Conservation (phyloP, 2,329 filamentous ascomycete species). For the Tolypocladium paradoxum region DNA sequence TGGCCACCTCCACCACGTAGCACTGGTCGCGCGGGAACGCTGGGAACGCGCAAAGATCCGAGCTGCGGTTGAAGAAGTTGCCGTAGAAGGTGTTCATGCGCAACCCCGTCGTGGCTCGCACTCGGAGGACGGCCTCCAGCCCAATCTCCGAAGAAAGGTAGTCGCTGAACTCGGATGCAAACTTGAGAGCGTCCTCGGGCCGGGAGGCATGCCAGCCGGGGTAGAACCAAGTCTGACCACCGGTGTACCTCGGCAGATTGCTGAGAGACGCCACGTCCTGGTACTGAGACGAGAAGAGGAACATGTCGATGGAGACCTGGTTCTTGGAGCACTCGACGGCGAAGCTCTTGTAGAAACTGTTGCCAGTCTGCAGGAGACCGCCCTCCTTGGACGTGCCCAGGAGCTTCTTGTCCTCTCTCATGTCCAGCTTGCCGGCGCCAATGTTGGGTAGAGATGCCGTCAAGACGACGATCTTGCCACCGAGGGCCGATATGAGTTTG, state of each 20-base stretch:
- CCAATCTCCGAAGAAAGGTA: constrained; percentile 96
- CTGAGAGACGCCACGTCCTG: constrained; percentile 95
- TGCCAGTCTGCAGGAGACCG: constrained; percentile 76
- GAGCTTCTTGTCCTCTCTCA: constrained; percentile 93
- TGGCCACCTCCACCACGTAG: constrained; percentile 96
- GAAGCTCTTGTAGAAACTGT: constrained; percentile 98
- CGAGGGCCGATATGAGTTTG: constrained; percentile 87
- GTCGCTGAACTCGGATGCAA: constrained; percentile 92
- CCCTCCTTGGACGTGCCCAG: constrained; percentile 90
- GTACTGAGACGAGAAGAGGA: constrained; percentile 90
- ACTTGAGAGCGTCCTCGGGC: constrained; percentile 93
- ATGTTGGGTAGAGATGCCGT: constrained; percentile 84
- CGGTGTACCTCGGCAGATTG: constrained; percentile 91
- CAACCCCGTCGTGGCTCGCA: constrained; percentile 86
- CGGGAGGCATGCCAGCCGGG: constrained; percentile 94
- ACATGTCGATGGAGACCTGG: constrained; percentile 98
- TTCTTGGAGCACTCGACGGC: constrained; percentile 98
- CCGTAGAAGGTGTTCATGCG: constrained; percentile 98
- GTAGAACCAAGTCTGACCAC: constrained; percentile 97
- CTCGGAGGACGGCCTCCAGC: constrained; percentile 87
- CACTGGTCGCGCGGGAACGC: constrained; percentile 95
- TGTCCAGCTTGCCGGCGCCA: constrained; percentile 79
- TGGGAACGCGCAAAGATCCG: constrained; percentile 94
- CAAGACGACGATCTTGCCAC: constrained; percentile 88
- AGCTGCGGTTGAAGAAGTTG: constrained; percentile 98